Conservation (phyloP, 2,329 filamentous ascomycete genomes). For the Ilyonectria mors-panacis region DNA sequence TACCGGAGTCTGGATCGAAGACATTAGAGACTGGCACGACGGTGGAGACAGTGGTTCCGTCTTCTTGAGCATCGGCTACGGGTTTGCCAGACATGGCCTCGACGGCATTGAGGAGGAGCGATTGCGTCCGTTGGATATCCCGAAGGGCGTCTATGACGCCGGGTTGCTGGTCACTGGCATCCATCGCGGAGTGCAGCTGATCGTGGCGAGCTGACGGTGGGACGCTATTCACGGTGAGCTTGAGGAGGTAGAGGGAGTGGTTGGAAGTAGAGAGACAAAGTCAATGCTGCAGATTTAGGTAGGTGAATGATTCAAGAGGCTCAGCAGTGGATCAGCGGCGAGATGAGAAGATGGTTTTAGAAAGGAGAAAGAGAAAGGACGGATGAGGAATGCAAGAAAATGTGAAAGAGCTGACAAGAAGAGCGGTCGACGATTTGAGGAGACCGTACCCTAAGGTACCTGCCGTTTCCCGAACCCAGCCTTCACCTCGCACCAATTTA, state of each 20-base stretch:
- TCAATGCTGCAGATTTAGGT: background rate
- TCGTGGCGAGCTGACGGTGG: background rate
- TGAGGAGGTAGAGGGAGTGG: background rate
- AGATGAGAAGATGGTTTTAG: constrained; percentile 9
- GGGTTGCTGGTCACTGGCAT: constrained; percentile 37
- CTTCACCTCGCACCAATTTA: constrained; percentile 20
- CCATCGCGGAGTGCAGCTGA: constrained; percentile 42
- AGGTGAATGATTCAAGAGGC: background rate
- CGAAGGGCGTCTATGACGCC: constrained; percentile 52
- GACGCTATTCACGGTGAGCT: background rate
- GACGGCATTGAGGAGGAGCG: constrained; percentile 58
- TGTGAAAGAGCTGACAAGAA: constrained; percentile 24
- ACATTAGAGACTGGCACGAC: constrained; percentile 25
- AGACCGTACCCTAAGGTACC: constrained; percentile 38
- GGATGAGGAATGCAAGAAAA: constrained; percentile 5
- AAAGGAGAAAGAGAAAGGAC: constrained; percentile 14
- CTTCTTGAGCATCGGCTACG: constrained; percentile 31
- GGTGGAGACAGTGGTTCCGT: constrained; percentile 13
- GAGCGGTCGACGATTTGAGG: constrained; percentile 39
- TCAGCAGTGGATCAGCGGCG: constrained; percentile 6
- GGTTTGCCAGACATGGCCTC: constrained; percentile 56
- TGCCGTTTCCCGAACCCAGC: constrained; percentile 17
- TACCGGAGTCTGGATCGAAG: constrained; percentile 29
- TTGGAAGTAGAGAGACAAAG: background rate
- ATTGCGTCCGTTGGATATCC: constrained; percentile 60